These are phyloP conservation scores for Penicillium janthinellum DNA, from an alignment of 2,329 filamentous ascomycete species.

Conservation along the genomic window DNA sequence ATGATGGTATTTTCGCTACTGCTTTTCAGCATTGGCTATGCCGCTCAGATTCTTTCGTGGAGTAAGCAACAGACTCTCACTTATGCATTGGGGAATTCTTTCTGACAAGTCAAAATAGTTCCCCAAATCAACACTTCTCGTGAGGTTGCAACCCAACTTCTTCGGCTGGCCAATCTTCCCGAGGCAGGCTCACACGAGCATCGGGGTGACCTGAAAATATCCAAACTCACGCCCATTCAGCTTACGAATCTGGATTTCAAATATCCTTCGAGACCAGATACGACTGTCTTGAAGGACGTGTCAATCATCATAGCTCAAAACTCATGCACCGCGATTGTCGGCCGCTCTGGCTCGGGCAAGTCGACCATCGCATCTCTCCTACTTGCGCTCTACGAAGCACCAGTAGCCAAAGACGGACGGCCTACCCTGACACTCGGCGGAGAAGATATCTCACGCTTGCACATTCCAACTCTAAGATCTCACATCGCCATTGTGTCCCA, in stretches of 20 bases:
- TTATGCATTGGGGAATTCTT: not conserved
- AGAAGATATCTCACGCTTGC: conserved; percentile 59
- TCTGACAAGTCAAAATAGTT: conserved; percentile 45
- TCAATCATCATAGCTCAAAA: conserved; percentile 65
- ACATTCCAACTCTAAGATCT: conserved; percentile 63
- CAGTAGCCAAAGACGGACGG: conserved; percentile 21
- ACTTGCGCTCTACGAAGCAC: conserved; percentile 65
- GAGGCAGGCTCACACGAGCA: conserved; percentile 60
- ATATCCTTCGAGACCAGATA: conserved; percentile 63
- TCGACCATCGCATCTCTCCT: conserved; percentile 78
- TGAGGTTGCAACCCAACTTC: conserved; percentile 70
- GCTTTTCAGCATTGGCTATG: conserved; percentile 77
- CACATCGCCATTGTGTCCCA: conserved; percentile 64
- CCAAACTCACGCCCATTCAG: conserved; percentile 53
- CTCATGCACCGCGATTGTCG: conserved; percentile 75
- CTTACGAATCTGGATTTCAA: conserved; percentile 68
- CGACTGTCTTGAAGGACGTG: conserved; percentile 63
- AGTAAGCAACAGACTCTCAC: conserved; percentile 37
- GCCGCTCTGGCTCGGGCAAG: conserved; percentile 86
- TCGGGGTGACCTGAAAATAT: conserved; percentile 49
- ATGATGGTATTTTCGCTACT: conserved; percentile 79
- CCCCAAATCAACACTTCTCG: conserved; percentile 78
- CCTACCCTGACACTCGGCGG: conserved; percentile 55
- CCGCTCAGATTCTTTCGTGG: conserved; percentile 66
- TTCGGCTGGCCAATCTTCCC: conserved; percentile 68